These are phyloP conservation scores for Kwoniella sp. DNA, from an alignment of 768 basidiomycete species.

Conservation along the genomic window DNA sequence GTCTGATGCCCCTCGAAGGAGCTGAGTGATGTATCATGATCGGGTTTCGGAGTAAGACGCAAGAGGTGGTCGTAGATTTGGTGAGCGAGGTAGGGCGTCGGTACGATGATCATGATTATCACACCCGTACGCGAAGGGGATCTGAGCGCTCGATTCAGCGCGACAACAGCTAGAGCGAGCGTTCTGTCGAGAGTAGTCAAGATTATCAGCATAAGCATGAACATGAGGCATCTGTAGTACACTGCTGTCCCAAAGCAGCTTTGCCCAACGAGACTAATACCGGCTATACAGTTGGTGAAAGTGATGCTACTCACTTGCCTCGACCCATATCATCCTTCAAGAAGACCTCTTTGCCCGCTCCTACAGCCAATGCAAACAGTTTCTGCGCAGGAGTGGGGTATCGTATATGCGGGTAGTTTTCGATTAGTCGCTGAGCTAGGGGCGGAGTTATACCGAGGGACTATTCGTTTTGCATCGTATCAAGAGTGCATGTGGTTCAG, in stretches of 20 bases:
- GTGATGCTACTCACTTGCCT: conserved; percentile 29
- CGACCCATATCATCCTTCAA: conserved; percentile 31
- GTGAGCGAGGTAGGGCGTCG: conserved; percentile 22
- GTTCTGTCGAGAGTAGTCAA: too few species aligned
- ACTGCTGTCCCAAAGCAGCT: too few species aligned
- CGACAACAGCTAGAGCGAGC: conserved; percentile 19
- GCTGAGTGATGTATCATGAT: not conserved
- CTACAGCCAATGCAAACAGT: conserved; percentile 18
- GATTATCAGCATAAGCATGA: too few species aligned
- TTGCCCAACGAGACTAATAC: too few species aligned
- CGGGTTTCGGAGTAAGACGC: not conserved
- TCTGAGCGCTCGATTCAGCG: conserved; percentile 4
- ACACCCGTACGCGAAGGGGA: not conserved
- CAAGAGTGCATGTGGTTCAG: too few species aligned
- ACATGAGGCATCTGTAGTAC: too few species aligned
- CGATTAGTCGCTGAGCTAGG: conserved; percentile 1
- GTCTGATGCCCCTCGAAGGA: not conserved
- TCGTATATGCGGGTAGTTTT: conserved; percentile 21
- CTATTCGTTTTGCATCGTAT: too few species aligned
- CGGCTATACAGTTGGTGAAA: too few species aligned
- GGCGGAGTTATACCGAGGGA: not conserved
- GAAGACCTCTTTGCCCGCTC: conserved; percentile 24
- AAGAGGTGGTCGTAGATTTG: conserved; percentile 14
- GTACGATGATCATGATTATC: conserved; percentile 16
- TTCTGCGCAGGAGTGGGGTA: conserved; percentile 28